These are phyloP conservation scores for Talaromyces wortmannii DNA, from an alignment of 495 filamentous ascomycete species.

Conservation along the genomic window DNA sequence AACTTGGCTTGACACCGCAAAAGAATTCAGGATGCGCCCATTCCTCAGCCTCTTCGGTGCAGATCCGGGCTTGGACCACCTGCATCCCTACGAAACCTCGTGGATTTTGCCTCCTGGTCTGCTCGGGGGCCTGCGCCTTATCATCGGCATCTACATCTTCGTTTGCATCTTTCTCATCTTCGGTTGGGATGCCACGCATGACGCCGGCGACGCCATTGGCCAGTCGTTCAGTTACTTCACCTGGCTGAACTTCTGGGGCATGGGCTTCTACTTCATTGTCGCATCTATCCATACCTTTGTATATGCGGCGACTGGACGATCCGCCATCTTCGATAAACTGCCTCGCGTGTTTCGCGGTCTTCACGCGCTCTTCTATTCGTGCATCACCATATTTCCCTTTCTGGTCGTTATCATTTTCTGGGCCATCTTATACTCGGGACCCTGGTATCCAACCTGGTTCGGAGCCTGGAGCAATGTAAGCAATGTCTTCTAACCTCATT, in stretches of 20 bases:
- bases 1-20: not conserved
- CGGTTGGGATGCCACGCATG: conserved; percentile 45
- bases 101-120: conserved; percentile 63
- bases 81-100: conserved; percentile 64
- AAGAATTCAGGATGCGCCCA: conserved; percentile 9
- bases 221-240: conserved; percentile 76
- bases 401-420: conserved; percentile 55
- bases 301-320: conserved; percentile 51
- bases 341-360: conserved; percentile 55
- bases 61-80: conserved; percentile 42
- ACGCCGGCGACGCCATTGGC: conserved; percentile 28
- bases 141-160: conserved; percentile 37
- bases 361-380: conserved; percentile 61
- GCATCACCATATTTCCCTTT: conserved; percentile 62
- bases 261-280: conserved; percentile 69
- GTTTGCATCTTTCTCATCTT: conserved; percentile 62
- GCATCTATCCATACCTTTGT: conserved; percentile 57
- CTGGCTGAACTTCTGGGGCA: conserved; percentile 68
- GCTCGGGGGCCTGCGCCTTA: conserved; percentile 50
- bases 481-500: not conserved
- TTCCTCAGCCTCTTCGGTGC: conserved; percentile 20
- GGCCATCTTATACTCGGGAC: conserved; percentile 34
- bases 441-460: conserved; percentile 45
- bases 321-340: conserved; percentile 53
- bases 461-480: conserved; percentile 60